Evolutionary conservation across 805 yeast genomes (phyloP), one percentile per base, ranked within the genome.

Genomic region (Pichia californica): DNA sequence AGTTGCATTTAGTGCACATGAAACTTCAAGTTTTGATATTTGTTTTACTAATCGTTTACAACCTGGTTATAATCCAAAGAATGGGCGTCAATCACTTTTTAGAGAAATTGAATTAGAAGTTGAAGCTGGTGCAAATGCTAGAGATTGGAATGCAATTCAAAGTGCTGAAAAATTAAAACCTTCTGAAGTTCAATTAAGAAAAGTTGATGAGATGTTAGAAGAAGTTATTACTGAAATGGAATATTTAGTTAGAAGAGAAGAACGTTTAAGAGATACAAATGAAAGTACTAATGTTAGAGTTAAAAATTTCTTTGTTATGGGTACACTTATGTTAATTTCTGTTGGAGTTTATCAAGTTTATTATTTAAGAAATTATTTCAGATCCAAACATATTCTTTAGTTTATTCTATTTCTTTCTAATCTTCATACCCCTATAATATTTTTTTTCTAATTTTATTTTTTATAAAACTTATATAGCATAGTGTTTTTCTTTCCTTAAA

Each of bases 71-170:
- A 73, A 74, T 23, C 25, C 6, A 23, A 68, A 70, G 36, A 61
- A 70, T 26, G 55, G 54, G 3, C 32, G 38, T 32, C 49, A 52
- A 39, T 56, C 52, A 38, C 56, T 74, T 52, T 62, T 68, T 47
- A 81, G 98, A 64, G 82, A 82, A 41, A 70, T 93, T 54, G 96
- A 88, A 58, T 70, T 93, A 57, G 97, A 89, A 51, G 82, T 93
- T 47, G 98, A 93, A 64, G 81, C 88, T 49, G 99, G 99, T 35
- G 86, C 97, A 40, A 86, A 88, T 56, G 99, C 98, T 33, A 83
- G 98, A 66, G 98, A 93, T 68, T 93, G 98, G 97, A 88, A 88
- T 61, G 87, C 88, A 20, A 71, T 89, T 50, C 96, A 89, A 70
- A 89, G 95, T 37, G 77, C 84, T 36, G 98, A 93, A 65, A 87